A percentile compares a stretch with the other conserved stretches of the same genome.
phyloP scores from a whole-genome alignment of 805 yeast species.

The Candida fluviatilis region DNA sequence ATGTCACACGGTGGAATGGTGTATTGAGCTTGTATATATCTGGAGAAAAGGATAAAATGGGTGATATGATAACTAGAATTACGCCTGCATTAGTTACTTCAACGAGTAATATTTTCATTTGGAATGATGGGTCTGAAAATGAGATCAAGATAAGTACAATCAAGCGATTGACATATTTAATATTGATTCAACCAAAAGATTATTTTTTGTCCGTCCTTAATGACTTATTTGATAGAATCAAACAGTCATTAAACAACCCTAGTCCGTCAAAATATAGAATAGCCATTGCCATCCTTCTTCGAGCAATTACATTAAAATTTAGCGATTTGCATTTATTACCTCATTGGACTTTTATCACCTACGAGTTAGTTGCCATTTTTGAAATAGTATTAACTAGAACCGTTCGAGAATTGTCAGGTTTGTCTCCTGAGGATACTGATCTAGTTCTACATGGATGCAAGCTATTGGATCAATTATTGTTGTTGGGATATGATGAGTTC shows the following conservation, averaged over 20 bases:
- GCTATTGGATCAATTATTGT: conserved; percentile 68
- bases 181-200: conserved; percentile 61
- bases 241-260: conserved; percentile 23
- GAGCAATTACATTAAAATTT: conserved; percentile 62
- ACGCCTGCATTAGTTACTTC: conserved; percentile 42
- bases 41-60: conserved; percentile 56
- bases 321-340: conserved; percentile 61
- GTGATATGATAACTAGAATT: conserved; percentile 30
- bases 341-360: conserved; percentile 65
- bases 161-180: conserved; percentile 59
- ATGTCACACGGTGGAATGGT: conserved; percentile 45
- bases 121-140: conserved; percentile 65
- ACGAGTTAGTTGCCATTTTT: conserved; percentile 55
- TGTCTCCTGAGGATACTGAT: conserved; percentile 33
- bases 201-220: conserved; percentile 49
- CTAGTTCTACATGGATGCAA: conserved; percentile 63
- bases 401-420: conserved; percentile 21
- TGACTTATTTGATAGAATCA: conserved; percentile 36
- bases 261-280: conserved; percentile 31
- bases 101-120: conserved; percentile 60
- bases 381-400: conserved; percentile 25
- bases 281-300: conserved; percentile 52
- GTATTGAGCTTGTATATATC: conserved; percentile 62
- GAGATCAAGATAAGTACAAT: conserved; percentile 49
- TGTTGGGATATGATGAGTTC: conserved; percentile 72